A percentile compares a stretch with the other conserved stretches of the same genome.
phyloP scores from a whole-genome alignment of 2,329 filamentous ascomycete genomes.

The Diaporthe citri region DNA sequence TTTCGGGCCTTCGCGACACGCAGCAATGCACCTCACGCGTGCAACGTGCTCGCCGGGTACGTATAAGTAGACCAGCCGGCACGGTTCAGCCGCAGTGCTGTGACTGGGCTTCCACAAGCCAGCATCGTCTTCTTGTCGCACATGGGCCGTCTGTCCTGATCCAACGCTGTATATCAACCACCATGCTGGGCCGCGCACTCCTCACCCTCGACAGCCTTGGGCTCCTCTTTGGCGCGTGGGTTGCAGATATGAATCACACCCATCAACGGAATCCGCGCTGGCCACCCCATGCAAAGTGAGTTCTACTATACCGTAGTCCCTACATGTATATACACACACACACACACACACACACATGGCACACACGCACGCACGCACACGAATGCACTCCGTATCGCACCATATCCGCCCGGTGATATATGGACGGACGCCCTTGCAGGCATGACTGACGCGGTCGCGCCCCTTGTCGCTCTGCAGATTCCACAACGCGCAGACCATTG shows the following conservation, averaged over 20 bases:
- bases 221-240: constrained; percentile 53
- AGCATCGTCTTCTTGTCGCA: not conserved
- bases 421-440: not conserved
- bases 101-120: not conserved
- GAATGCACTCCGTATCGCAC: not conserved
- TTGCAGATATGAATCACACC: constrained; percentile 56
- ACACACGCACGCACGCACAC: not conserved
- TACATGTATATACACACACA: not conserved
- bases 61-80: constrained; percentile 3
- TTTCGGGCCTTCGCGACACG: not conserved
- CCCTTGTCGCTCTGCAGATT: constrained; percentile 47
- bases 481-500: constrained; percentile 58
- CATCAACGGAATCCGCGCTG: constrained; percentile 59
- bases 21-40: not conserved
- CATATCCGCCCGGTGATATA: not conserved
- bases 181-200: constrained; percentile 54
- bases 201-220: constrained; percentile 54
- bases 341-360: not conserved
- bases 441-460: constrained; percentile 9
- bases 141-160: not conserved
- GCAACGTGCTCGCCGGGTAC: not conserved
- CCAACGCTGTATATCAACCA: constrained; percentile 17
- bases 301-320: constrained; percentile 20
- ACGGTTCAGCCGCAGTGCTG: not conserved
- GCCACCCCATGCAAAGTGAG: constrained; percentile 60